phyloP scores from a whole-genome alignment of 768 basidiomycete species.

The Xerocomellus intermedius region DNA sequence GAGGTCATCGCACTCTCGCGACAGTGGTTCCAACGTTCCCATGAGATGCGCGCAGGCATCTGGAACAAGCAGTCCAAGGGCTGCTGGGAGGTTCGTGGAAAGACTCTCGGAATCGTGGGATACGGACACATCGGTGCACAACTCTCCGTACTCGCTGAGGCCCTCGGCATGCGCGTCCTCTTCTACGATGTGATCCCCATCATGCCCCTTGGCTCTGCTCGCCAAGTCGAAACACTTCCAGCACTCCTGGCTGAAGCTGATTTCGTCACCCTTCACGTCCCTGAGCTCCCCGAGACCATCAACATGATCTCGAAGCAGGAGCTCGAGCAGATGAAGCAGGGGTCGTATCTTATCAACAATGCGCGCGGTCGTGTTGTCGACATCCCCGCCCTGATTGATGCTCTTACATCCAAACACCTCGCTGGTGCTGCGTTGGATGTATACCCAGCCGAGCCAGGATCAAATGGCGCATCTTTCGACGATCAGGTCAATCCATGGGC shows the following conservation, averaged over 20 bases:
- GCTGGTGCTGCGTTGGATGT: slow-evolving; percentile 91
- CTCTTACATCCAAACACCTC: slow-evolving; percentile 82
- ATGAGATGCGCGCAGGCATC: slow-evolving; percentile 82
- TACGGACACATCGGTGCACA: slow-evolving; percentile 99
- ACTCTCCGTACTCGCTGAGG: slow-evolving; percentile 93
- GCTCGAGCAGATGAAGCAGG: slow-evolving; percentile 89
- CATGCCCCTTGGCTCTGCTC: slow-evolving; percentile 95
- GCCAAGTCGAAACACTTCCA: slow-evolving; percentile 79
- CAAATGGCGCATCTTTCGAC: slow-evolving; percentile 89
- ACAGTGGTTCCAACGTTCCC: slow-evolving; percentile 85
- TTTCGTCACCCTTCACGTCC: slow-evolving; percentile 95
- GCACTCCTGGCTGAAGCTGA: slow-evolving; percentile 77
- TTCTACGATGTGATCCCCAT: slow-evolving; percentile 95
- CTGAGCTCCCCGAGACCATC: slow-evolving; percentile 93
- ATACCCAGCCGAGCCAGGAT: slow-evolving; percentile 88
- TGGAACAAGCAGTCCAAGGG: slow-evolving; percentile 99
- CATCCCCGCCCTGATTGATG: slow-evolving; percentile 82
- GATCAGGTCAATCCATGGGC: slow-evolving; percentile 88
- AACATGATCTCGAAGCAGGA: slow-evolving; percentile 84
- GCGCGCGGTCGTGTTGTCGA: slow-evolving; percentile 95
- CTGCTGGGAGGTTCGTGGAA: slow-evolving; percentile 98
- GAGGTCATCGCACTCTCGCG: slow-evolving; percentile 94
- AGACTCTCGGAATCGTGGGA: slow-evolving; percentile 96
- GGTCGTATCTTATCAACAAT: slow-evolving; percentile 96
- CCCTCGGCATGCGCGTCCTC: slow-evolving; percentile 92